Evolutionary conservation across 2,329 filamentous ascomycete species (phyloP), one percentile per base, ranked within the genome.

Genomic region (Pseudogymnoascus sp.): DNA sequence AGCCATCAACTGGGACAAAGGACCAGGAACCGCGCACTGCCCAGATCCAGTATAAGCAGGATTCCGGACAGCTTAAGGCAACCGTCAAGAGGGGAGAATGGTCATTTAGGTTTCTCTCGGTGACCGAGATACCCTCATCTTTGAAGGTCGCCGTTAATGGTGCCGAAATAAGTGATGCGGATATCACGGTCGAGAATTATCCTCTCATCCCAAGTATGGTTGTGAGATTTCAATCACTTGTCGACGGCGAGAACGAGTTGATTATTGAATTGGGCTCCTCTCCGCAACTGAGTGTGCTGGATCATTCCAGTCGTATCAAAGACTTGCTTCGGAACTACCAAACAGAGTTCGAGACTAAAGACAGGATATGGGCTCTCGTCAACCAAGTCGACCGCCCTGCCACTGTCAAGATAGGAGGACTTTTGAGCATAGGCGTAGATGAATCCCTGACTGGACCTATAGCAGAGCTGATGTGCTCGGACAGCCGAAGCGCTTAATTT

Each of bases 331-430:
- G 66, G 22, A 68, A 72, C 30, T 69, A 62, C 7, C 70, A 72
- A 60, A 69, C 70, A 57, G 68, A 67, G 3, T 69, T 70, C 58
- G 60, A 58, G 37, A 53, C 62, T 7, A 71, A 71, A 43, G 67
- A 69, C 18, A 66, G 63, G 22, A 60, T 62, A 25, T 62, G 57
- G 60, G 58, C 39, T 43, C 18, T 43, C 11, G 39, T 43, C 39
- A 6, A 9, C 39, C 39, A 43, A 43, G 2, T 9, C 5, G 18
- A 22, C 39, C 39, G 39, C 39, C 39, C 39, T 43, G 39, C 39
- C 39, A 14, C 39, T 43, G 39, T 43, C 18, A 43, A 22, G 11
- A 43, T 43, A 14, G 39, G 39, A 43, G 39, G 39, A 22, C 39
- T 43, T 43, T 43, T 43, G 18, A 43, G 39, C 18, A 43, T 43